Base-by-base conservation (phyloP, 1,139 yeast species). In the Kazachstania sp. region DNA sequence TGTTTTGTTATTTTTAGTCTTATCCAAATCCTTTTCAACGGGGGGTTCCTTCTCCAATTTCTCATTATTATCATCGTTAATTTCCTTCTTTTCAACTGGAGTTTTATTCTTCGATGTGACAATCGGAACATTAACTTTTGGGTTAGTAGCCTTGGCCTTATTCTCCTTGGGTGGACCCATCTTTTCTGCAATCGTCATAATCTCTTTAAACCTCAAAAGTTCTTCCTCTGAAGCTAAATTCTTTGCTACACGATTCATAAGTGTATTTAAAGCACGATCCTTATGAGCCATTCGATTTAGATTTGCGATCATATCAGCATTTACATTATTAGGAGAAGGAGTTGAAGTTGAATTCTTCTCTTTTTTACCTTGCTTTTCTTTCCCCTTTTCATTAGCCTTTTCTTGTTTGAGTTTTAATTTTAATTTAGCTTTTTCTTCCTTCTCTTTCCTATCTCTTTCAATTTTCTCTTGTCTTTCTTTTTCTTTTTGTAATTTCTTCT, bases 221-320 rank as follows among this genome's bases (percentile, higher is more conserved):
- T 87, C 92, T 8, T 75, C 80, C 1, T 78, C 75, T 0, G 80
- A 65, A 0, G 96, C 95, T 30, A 71, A 73, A 2, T 95, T 95
- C 51, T 81, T 76, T 0, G 97, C 96, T 2, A 90, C 95, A 6
- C 74, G 75, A 52, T 81, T 79, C 96, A 90, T 87, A 46, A 90
- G 68, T 2, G 75, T 68, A 55, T 80, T 83, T 45, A 90, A 66
- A 7, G 80, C 74, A 1, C 78, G 73, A 57, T 88, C 95, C 4
- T 75, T 72, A 41, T 85, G 74, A 0, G 97, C 97, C 64, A 90
- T 80, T 2, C 83, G 73, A 56, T 88, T 88, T 55, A 90, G 73
- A 58, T 88, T 86, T 7, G 82, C 78, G 54, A 90, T 86, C 84
- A 88, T 86, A 45, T 83, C 81, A 60, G 84, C 83, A 45, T 81